A percentile compares a stretch with the other conserved stretches of the same genome.
These are phyloP conservation scores for Austroboletus niveus DNA, from an alignment of 1,284 basidiomycete species.

Conservation along the genomic window DNA sequence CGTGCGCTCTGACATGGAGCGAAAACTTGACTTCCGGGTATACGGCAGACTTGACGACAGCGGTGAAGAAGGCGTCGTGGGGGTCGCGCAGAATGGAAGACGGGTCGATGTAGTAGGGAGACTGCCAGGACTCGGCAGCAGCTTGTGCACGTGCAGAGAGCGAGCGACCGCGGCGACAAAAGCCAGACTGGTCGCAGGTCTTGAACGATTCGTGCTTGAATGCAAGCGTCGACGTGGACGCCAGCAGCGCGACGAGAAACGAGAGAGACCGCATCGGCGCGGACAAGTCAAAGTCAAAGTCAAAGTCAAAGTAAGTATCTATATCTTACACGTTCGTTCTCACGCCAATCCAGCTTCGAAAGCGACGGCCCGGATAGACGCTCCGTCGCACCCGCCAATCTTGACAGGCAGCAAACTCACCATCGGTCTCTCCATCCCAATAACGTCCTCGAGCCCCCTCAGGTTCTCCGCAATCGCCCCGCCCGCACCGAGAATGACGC, in stretches of 20 bases:
- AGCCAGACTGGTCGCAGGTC: conserved; percentile 85
- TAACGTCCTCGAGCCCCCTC: conserved; percentile 48
- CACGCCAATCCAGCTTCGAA: conserved; percentile 30
- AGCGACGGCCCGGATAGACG: conserved; percentile 60
- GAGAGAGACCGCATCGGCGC: conserved; percentile 22
- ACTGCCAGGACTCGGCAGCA: conserved; percentile 61
- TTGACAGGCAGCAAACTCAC: conserved; percentile 58
- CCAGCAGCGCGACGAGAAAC: conserved; percentile 28
- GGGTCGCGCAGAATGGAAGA: conserved; percentile 49
- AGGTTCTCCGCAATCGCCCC: conserved; percentile 65
- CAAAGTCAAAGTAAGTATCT: too few species aligned
- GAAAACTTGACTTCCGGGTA: conserved; percentile 82
- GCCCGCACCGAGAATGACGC: conserved; percentile 52
- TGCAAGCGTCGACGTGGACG: conserved; percentile 39
- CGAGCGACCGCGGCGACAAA: conserved; percentile 85
- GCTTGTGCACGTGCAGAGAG: conserved; percentile 69
- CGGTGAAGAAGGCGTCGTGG: conserved; percentile 63
- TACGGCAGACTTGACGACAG: conserved; percentile 70
- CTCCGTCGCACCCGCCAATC: conserved; percentile 58
- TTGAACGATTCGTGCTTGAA: conserved; percentile 87
- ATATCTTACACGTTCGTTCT: conserved; percentile 2
- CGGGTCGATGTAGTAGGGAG: conserved; percentile 78
- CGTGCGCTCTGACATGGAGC: conserved; percentile 78
- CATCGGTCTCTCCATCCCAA: conserved; percentile 38
- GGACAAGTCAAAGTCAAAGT: too few species aligned